A percentile compares a stretch with the other conserved stretches of the same genome.
Evolutionary conservation across 2,329 filamentous ascomycete genomes (phyloP).

Genomic region (Alternaria rosae): DNA sequence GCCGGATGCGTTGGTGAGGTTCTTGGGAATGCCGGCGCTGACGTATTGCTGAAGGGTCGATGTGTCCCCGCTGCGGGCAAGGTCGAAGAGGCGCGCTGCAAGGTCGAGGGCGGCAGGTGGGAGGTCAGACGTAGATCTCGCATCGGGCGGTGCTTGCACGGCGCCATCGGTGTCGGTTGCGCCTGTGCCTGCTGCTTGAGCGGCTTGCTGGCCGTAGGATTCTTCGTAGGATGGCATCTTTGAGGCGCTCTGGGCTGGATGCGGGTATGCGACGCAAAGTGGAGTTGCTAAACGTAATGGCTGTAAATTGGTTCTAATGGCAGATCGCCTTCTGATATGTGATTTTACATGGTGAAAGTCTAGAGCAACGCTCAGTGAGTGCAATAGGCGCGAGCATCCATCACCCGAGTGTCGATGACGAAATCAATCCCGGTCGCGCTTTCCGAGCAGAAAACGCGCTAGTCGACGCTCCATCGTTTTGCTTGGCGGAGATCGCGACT

Average conservation of each 20-base stretch:
- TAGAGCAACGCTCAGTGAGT: conserved; percentile 21
- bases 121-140: conserved; percentile 45
- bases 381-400: neutral
- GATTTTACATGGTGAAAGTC: conserved; percentile 11
- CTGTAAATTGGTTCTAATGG: neutral
- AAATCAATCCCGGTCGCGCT: conserved; percentile 26
- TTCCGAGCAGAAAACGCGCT: conserved; percentile 24
- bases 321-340: neutral
- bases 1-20: conserved; percentile 76
- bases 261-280: neutral
- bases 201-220: conserved; percentile 14
- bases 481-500: conserved; percentile 26
- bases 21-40: conserved; percentile 69
- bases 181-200: conserved; percentile 7
- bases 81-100: conserved; percentile 71
- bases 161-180: neutral
- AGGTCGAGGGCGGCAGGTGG: conserved; percentile 72
- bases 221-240: conserved; percentile 28
- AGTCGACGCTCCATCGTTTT: conserved; percentile 12
- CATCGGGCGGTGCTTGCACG: conserved; percentile 14
- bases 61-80: conserved; percentile 67
- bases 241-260: neutral
- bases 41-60: conserved; percentile 69
- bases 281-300: neutral
- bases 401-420: conserved; percentile 32